Percentiles rank a stretch among this genome's conserved stretches.
Evolutionary conservation across 495 filamentous ascomycete genomes (phyloP).

Genomic region (Aspergillus funiculosus): DNA sequence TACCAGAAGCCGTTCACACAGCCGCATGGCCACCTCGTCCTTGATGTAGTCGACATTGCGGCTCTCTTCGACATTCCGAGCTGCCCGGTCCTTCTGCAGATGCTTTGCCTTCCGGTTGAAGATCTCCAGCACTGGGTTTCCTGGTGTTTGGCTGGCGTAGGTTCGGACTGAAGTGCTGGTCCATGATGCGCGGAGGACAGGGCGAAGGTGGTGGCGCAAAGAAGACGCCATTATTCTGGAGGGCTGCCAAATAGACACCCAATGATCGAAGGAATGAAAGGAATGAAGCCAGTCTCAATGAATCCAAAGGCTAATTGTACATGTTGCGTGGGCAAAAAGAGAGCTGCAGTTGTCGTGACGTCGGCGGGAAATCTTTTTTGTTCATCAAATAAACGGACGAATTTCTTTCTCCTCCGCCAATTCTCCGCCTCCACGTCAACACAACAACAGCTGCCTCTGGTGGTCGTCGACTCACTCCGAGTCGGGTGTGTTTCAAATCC

Average conservation of each 20-base stretch:
- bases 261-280: too few species aligned
- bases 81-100: conserved; percentile 84
- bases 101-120: conserved; percentile 87
- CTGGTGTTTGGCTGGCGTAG: conserved; percentile 73
- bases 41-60: conserved; percentile 83
- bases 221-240: conserved; percentile 4
- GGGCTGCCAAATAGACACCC: too few species aligned
- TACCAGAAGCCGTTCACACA: conserved; percentile 85
- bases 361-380: conserved; percentile 1
- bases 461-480: neutral
- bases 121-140: conserved; percentile 73
- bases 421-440: conserved; percentile 1
- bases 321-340: too few species aligned
- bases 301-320: too few species aligned
- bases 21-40: conserved; percentile 79
- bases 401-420: neutral
- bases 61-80: conserved; percentile 60
- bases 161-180: conserved; percentile 31
- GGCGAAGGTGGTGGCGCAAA: conserved; percentile 26
- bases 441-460: neutral
- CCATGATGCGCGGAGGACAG: conserved; percentile 1
- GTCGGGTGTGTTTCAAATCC: neutral
- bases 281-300: too few species aligned
- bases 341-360: conserved; percentile 5
- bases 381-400: neutral